These are phyloP conservation scores for Aspergillus biplanus DNA, from an alignment of 495 filamentous ascomycete species.

Conservation along the genomic window DNA sequence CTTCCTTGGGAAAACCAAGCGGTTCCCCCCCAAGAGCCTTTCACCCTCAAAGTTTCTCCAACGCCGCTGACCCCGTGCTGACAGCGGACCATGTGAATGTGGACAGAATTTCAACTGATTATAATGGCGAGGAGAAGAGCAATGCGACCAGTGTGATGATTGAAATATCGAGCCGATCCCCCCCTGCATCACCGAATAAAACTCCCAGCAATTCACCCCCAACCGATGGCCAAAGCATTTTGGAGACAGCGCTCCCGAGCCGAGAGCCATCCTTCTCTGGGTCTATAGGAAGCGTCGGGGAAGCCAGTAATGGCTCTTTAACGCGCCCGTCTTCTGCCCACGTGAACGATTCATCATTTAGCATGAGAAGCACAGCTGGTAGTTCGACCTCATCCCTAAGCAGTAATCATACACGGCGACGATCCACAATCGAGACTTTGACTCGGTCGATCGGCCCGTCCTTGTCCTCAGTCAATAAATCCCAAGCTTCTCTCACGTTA, in stretches of 20 bases:
- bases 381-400: constrained; percentile 36
- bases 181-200: constrained; percentile 57
- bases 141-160: constrained; percentile 66
- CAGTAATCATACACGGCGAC: constrained; percentile 37
- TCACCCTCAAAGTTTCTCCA: constrained; percentile 66
- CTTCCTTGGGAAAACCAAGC: constrained; percentile 41
- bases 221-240: constrained; percentile 34
- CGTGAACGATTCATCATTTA: constrained; percentile 31
- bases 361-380: constrained; percentile 33
- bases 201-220: constrained; percentile 57
- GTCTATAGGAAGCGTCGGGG: constrained; percentile 34
- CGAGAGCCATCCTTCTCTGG: constrained; percentile 39
- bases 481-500: constrained; percentile 57
- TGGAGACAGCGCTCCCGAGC: constrained; percentile 34
- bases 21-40: constrained; percentile 57
- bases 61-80: constrained; percentile 64
- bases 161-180: constrained; percentile 65
- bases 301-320: constrained; percentile 20
- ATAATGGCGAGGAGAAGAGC: constrained; percentile 48
- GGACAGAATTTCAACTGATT: constrained; percentile 53
- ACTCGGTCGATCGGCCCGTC: constrained; percentile 37
- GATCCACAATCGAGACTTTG: constrained; percentile 48
- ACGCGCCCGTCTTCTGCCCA: constrained; percentile 35
- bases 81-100: constrained; percentile 63
- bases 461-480: constrained; percentile 34